Conservation (phyloP, 2,329 filamentous ascomycete genomes). For the Celoporthe dispersa region DNA sequence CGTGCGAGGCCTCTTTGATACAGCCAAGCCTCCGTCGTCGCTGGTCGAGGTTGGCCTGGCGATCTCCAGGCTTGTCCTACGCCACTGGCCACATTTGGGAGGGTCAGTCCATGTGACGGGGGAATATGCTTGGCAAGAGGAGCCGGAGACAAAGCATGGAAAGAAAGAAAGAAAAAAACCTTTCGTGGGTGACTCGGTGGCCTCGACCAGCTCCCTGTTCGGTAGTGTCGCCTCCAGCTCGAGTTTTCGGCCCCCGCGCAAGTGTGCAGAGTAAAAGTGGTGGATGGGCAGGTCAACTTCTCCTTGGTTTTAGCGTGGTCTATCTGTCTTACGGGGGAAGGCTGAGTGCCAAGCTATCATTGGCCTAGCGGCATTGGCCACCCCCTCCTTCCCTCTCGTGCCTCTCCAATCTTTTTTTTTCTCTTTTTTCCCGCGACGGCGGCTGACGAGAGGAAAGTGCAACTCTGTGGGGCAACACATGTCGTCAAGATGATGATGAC, state of each 20-base stretch:
- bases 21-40: background rate
- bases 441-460: background rate
- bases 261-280: background rate
- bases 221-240: background rate
- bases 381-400: no score
- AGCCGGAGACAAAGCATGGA: no score
- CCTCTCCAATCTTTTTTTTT: no score
- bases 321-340: background rate
- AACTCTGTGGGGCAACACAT: background rate
- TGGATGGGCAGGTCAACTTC: background rate
- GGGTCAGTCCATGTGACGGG: no score
- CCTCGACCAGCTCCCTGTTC: background rate
- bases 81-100: background rate
- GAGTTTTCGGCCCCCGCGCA: background rate
- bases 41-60: background rate
- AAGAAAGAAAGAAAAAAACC: no score
- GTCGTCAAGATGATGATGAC: background rate
- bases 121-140: background rate
- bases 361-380: background rate
- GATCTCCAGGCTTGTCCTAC: background rate
- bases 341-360: background rate
- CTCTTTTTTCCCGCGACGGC: background rate
- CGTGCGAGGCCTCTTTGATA: background rate
- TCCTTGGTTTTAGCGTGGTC: background rate
- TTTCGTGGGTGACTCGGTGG: no score